A percentile compares a stretch with the other conserved stretches of the same genome.
Evolutionary conservation across 2,329 filamentous ascomycete species (phyloP).

Genomic region (Chaetomium sp.): DNA sequence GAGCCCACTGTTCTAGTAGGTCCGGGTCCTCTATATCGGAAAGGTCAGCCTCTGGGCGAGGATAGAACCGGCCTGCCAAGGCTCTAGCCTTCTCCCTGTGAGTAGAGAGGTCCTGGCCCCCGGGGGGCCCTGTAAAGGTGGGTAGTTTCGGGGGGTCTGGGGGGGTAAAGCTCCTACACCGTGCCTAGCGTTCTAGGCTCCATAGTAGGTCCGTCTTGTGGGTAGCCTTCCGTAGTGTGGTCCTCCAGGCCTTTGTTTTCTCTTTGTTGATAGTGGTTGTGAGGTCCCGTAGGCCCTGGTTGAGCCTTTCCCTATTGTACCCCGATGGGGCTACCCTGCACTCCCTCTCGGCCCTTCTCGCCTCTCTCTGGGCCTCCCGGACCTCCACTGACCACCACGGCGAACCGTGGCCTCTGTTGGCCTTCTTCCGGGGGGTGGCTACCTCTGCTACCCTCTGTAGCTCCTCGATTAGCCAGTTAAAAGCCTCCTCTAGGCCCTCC

Average conservation of each 20-base stretch:
- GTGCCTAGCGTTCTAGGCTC: background rate
- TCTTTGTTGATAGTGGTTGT: background rate
- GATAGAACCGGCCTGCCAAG: background rate
- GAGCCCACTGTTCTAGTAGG: background rate
- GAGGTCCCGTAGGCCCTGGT: background rate
- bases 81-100: background rate
- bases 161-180: background rate
- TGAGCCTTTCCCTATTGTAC: background rate
- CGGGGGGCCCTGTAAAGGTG: background rate
- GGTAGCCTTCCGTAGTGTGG: background rate
- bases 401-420: too few relatives aligned
- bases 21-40: background rate
- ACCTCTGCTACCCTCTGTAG: background rate
- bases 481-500: background rate
- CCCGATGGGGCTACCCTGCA: background rate
- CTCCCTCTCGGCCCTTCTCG: background rate
- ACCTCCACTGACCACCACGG: too few relatives aligned
- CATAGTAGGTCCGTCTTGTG: background rate
- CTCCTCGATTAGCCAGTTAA: background rate
- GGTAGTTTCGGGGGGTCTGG: conserved; percentile 1
- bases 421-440: too few relatives aligned
- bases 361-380: background rate
- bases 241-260: background rate
- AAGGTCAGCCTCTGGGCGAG: background rate
- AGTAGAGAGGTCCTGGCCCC: background rate